These are phyloP conservation scores for Jamesozyma jinghongensis DNA, from an alignment of 805 yeast genomes.

Conservation along the genomic window DNA sequence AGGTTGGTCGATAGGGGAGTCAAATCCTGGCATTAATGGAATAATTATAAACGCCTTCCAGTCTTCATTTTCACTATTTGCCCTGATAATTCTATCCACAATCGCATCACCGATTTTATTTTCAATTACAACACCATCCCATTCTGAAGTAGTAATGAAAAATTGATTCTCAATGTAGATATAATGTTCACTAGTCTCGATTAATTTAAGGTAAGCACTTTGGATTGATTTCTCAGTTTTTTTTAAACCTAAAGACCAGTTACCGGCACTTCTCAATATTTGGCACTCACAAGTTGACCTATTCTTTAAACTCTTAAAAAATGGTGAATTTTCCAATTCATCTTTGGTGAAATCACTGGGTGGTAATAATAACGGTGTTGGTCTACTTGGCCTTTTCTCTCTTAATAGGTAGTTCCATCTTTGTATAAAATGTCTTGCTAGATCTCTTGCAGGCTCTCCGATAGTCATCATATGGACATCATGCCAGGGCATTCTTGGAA, in stretches of 20 bases:
- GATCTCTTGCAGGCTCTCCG: constrained; percentile 90
- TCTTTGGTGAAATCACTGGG: constrained; percentile 77
- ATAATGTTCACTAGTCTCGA: constrained; percentile 87
- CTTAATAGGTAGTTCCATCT: constrained; percentile 92
- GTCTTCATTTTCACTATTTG: constrained; percentile 59
- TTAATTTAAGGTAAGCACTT: constrained; percentile 80
- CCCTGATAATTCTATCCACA: constrained; percentile 90
- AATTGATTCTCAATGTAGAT: constrained; percentile 95
- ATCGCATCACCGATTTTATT: constrained; percentile 89
- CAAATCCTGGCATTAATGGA: constrained; percentile 97
- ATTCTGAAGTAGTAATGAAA: constrained; percentile 79
- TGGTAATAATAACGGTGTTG: constrained; percentile 85
- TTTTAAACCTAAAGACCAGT: constrained; percentile 87
- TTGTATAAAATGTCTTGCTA: constrained; percentile 90
- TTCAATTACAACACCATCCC: constrained; percentile 74
- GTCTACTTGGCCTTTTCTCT: constrained; percentile 89
- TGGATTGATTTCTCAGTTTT: constrained; percentile 85
- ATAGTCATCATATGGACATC: constrained; percentile 94
- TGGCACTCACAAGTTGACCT: constrained; percentile 90
- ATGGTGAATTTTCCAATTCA: constrained; percentile 51
- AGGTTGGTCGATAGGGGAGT: constrained; percentile 81
- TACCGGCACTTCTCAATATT: constrained; percentile 76
- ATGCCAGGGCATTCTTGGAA: constrained; percentile 99
- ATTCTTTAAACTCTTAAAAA: constrained; percentile 33
- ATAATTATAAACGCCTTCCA: constrained; percentile 92